Percentiles rank a stretch among this genome's conserved stretches.
Conservation (phyloP, 768 basidiomycete species). For the Hortiboletus campestris region DNA sequence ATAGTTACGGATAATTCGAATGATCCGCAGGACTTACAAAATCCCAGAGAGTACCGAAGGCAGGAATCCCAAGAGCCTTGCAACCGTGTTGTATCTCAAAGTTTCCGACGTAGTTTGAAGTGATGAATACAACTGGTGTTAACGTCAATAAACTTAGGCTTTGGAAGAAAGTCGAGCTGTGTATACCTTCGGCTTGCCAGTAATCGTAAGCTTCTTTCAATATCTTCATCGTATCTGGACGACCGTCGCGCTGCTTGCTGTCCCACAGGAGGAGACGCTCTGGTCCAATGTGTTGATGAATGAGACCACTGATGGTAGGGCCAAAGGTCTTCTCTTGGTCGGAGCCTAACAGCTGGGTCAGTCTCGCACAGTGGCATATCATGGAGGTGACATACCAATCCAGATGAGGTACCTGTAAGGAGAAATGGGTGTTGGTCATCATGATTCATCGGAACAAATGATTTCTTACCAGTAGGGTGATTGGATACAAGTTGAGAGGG, state of each 20-base stretch:
- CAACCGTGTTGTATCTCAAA: slow-evolving; percentile 78
- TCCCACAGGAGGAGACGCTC: slow-evolving; percentile 79
- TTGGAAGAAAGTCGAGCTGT: not conserved
- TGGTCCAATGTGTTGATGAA: slow-evolving; percentile 67
- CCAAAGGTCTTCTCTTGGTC: slow-evolving; percentile 86
- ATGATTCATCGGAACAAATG: not conserved
- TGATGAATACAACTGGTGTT: slow-evolving; percentile 68
- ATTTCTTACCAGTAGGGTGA: slow-evolving; percentile 61
- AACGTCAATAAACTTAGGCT: not conserved
- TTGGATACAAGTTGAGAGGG: slow-evolving; percentile 76
- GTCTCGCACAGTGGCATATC: slow-evolving; percentile 1
- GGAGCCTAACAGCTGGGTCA: slow-evolving; percentile 47
- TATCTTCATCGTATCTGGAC: slow-evolving; percentile 76
- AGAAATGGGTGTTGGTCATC: not conserved
- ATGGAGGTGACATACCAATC: slow-evolving; percentile 48
- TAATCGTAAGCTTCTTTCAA: slow-evolving; percentile 63
- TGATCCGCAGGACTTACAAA: slow-evolving; percentile 39
- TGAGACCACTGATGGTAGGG: slow-evolving; percentile 71
- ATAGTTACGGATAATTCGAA: not conserved
- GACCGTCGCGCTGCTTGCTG: slow-evolving; percentile 67
- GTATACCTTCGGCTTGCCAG: slow-evolving; percentile 69
- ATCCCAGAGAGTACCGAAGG: slow-evolving; percentile 71
- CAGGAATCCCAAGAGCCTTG: slow-evolving; percentile 65
- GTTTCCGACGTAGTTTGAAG: slow-evolving; percentile 80
- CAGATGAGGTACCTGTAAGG: slow-evolving; percentile 68